Base-by-base conservation (phyloP, 2,329 filamentous ascomycete species). In the Pestalotiopsis sp. region DNA sequence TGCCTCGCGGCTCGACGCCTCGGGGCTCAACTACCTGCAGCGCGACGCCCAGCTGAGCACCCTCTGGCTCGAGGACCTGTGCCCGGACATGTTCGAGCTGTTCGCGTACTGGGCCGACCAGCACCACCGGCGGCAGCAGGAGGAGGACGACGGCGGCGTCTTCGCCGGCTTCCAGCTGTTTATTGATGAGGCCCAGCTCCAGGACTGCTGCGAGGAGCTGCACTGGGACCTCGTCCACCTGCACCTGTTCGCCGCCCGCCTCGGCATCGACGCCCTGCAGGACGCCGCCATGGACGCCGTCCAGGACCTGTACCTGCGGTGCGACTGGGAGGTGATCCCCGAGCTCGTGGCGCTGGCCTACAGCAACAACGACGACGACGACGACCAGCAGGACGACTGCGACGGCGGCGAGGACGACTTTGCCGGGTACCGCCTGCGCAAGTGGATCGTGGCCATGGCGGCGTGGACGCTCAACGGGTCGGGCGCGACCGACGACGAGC, bases 361-460 rank as follows among this genome's bases (percentile, higher is more conserved):
- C 77, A 82, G 78, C n/a, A 82, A 86, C 71, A 87, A 85, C 75
- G 84, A 87, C 64, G 76, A 87, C 64, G 76, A 83, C 13, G 75
- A 82, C 36, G 80, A 83, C 45, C 12, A 20, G 14, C 14, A 20
- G 2, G 14, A 20, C 13, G 14, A 9, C 45, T 7, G 9, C 45
- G 45, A 14, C 45, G 45, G 20, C 14, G 45, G 14, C 17, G 45
- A 52, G 14, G 45, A 6, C 45, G 45, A 17, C 45, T 7, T 52
- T 3, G 17, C 17, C 25, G 82, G 86, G 66, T 82, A 85, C 56
- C 83, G 87, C 11, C 80, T 90, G 52, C 85, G 87, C 62, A 85
- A 86, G 71, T 90, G 87, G 87, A 84, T 86, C 66, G 86, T 89
- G 5, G 87, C 87, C 68, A 89, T 89, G 86, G 82, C 87, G 14